Evolutionary conservation across 495 filamentous ascomycete genomes (phyloP).

Genomic region (Penicillium angulare): DNA sequence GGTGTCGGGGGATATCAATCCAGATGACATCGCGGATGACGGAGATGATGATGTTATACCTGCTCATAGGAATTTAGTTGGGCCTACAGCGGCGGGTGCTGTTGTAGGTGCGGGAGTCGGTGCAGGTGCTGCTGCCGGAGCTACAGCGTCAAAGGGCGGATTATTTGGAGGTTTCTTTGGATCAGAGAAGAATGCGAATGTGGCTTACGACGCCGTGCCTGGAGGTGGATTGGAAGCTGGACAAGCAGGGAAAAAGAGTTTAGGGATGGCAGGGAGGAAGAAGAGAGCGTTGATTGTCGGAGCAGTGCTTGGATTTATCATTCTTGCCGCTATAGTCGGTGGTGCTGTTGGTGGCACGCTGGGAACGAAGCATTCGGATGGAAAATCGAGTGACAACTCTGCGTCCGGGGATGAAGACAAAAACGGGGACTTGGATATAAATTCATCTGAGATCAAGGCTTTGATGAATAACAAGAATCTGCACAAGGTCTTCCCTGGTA

Average conservation of each 20-base stretch:
- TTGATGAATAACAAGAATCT: conserved; percentile 77
- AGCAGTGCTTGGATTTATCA: conserved; percentile 55
- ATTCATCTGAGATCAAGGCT: conserved; percentile 77
- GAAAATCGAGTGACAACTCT: conserved; percentile 8
- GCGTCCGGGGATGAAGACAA: conserved; percentile 42
- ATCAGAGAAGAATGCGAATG: conserved; percentile 39
- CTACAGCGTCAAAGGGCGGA: conserved; percentile 53
- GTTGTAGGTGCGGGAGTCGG: neutral
- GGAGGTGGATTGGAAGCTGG: conserved; percentile 23
- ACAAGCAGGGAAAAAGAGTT: conserved; percentile 32
- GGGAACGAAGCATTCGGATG: conserved; percentile 41
- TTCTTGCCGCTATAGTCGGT: conserved; percentile 72
- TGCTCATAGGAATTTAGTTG: conserved; percentile 31
- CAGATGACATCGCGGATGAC: conserved; percentile 78
- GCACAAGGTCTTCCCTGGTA: conserved; percentile 93
- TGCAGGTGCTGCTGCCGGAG: conserved; percentile 29
- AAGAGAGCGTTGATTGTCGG: conserved; percentile 70
- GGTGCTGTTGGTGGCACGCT: conserved; percentile 74
- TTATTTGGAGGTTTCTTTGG: conserved; percentile 42
- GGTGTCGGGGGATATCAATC: conserved; percentile 59
- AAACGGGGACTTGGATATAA: conserved; percentile 66
- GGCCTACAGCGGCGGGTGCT: conserved; percentile 47
- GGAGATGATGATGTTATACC: conserved; percentile 72
- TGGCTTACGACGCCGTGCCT: conserved; percentile 54
- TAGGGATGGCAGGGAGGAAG: conserved; percentile 58